These are phyloP conservation scores for Sporothrix luriei DNA, from an alignment of 2,329 filamentous ascomycete genomes.

Conservation along the genomic window DNA sequence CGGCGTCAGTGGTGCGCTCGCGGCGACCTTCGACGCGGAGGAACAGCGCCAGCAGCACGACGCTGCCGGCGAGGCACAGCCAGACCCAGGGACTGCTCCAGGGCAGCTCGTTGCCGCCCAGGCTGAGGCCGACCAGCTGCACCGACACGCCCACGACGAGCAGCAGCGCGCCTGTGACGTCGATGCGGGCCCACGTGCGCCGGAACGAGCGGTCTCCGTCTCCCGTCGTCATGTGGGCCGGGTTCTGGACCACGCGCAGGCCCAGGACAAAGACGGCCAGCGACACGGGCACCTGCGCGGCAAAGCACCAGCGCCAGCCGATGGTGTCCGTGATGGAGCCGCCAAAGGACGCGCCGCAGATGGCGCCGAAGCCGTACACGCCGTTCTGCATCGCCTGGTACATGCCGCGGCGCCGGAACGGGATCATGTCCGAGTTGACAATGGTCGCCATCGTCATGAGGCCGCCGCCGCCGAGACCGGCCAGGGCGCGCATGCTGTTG, in stretches of 20 bases:
- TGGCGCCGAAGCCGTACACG: conserved; percentile 67
- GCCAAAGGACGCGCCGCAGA: conserved; percentile 68
- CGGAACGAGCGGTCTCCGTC: conserved; percentile 39
- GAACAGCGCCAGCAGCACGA: conserved; percentile 50
- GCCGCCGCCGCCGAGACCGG: conserved; percentile 67
- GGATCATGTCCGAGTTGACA: conserved; percentile 70
- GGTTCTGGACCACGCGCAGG: conserved; percentile 12
- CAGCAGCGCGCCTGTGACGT: conserved; percentile 59
- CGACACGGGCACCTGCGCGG: conserved; percentile 63
- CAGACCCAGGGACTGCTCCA: conserved; percentile 57
- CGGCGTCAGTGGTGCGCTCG: conserved; percentile 48
- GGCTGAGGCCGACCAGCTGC: conserved; percentile 58
- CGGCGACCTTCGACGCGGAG: conserved; percentile 49
- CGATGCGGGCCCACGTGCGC: conserved; percentile 57
- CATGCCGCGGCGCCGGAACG: conserved; percentile 67
- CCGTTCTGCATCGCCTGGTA: conserved; percentile 77
- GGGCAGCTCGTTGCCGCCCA: conserved; percentile 59
- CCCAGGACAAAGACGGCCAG: conserved; percentile 49
- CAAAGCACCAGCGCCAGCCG: conserved; percentile 70
- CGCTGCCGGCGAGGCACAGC: conserved; percentile 48
- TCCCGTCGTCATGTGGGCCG: conserved; percentile 10
- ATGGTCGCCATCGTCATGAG: conserved; percentile 75
- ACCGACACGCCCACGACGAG: conserved; percentile 61
- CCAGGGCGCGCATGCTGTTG: conserved; percentile 56
- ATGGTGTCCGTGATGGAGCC: conserved; percentile 66